Conservation (phyloP, 1,139 yeast species). For the Candida albicans region DNA sequence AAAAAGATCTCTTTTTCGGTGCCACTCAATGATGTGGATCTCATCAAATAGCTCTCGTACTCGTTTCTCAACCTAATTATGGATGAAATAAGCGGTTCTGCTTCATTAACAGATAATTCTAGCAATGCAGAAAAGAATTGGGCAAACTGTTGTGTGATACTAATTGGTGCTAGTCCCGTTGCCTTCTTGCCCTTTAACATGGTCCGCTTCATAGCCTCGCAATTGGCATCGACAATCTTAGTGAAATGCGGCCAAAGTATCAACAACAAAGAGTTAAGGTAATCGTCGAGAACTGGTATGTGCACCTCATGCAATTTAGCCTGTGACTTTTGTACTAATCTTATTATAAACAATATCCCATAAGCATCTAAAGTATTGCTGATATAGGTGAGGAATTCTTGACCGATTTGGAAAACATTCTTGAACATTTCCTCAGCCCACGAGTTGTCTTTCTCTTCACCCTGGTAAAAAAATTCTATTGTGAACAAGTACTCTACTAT, state of each 20-base stretch:
- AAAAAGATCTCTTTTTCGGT: constrained; percentile 67
- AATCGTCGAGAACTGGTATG: constrained; percentile 75
- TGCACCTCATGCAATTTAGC: constrained; percentile 62
- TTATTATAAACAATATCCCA: constrained; percentile 75
- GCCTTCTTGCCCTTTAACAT: constrained; percentile 23
- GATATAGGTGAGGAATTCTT: constrained; percentile 30
- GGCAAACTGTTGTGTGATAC: constrained; percentile 76
- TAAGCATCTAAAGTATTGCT: constrained; percentile 59
- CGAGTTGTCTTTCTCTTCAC: constrained; percentile 45
- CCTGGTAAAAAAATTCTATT: constrained; percentile 65
- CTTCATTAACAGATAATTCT: constrained; percentile 47
- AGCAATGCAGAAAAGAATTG: constrained; percentile 72
- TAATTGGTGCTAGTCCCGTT: constrained; percentile 53
- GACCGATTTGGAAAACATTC: constrained; percentile 45
- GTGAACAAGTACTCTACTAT: constrained; percentile 76
- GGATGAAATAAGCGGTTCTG: constrained; percentile 75
- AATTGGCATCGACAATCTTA: constrained; percentile 69
- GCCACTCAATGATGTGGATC: constrained; percentile 45
- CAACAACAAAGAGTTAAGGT: constrained; percentile 65
- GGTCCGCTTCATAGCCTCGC: constrained; percentile 58
- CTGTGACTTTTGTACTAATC: constrained; percentile 66
- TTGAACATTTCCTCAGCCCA: constrained; percentile 54
- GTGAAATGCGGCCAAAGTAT: constrained; percentile 87
- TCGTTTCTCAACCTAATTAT: constrained; percentile 71
- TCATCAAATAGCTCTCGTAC: constrained; percentile 76